These are phyloP conservation scores for Brassica nigra DNA, from an alignment of 345 rosid genomes.

Conservation along the genomic window DNA sequence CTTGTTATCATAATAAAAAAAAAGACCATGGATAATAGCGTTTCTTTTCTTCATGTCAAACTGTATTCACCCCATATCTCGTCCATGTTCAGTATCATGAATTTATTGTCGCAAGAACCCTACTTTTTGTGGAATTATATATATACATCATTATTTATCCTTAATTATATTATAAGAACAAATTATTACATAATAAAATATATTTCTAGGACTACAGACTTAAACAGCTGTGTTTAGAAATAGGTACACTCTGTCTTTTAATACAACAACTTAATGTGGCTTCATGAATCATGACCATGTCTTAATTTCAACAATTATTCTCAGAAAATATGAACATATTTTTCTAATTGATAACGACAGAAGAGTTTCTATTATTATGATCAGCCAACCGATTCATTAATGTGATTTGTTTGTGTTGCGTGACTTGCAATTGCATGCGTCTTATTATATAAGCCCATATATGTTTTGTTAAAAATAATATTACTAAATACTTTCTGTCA, in stretches of 20 bases:
- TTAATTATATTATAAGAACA: neutral
- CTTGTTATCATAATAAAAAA: neutral
- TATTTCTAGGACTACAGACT: neutral
- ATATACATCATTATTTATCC: constrained; percentile 16
- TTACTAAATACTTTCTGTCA: neutral
- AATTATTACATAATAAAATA: neutral
- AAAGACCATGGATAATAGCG: neutral
- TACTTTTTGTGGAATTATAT: neutral
- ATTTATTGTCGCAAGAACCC: neutral
- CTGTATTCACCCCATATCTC: constrained; percentile 10
- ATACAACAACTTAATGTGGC: neutral
- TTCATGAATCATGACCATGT: neutral
- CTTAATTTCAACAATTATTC: constrained; percentile 22
- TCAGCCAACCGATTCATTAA: constrained; percentile 13
- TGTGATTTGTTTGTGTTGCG: constrained; percentile 1
- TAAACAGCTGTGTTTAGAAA: neutral
- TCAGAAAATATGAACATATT: neutral
- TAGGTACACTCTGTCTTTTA: neutral
- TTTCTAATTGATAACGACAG: neutral
- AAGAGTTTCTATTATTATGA: neutral
- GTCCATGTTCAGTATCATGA: constrained; percentile 13
- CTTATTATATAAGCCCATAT: neutral
- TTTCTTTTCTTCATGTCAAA: neutral
- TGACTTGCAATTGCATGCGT: neutral
- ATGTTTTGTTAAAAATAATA: neutral